Evolutionary conservation across 495 filamentous ascomycete species (phyloP), one percentile per base, ranked within the genome.

Genomic region (Podospora conica): DNA sequence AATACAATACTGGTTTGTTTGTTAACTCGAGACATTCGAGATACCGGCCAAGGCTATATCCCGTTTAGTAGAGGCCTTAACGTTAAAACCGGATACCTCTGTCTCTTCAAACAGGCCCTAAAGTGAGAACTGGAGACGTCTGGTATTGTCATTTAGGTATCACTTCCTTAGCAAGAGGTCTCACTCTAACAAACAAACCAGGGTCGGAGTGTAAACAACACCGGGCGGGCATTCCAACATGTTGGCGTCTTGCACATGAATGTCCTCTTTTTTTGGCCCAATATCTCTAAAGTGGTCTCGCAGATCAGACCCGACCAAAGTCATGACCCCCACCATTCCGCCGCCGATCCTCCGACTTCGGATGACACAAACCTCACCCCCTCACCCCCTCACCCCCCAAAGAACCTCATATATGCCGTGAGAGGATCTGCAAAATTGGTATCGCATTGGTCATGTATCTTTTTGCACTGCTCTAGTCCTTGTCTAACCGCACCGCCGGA

Each of bases 401-500:
- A 2, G n/a, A 48, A 4, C 40, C 40, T n/a, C 40, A 48, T n/a
- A 48, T 48, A 8, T n/a, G 40, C 40, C 40, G n/a, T 48, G 15
- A n/a, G 40, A n/a, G 25, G 40, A 48, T 48, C 40, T n/a, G 40
- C 40, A 48, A 48, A 48, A 48, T 8, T 9, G 40, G 40, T 48
- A 8, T n/a, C 40, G 18, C 18, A 48, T 48, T 54, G 61, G 11
- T 18, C 61, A 28, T 29, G 48, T 20, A 22, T 53, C 23, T 20
- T 10, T 18, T 21, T 40, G n/a, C 25, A 18, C 48, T 27, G 25
- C 22, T 63, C 64, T 87, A 90, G 61, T 88, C 81, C 76, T 89
- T 90, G 71, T 93, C 90, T 76, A 94, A 78, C 76, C 90, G 85
- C 60, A 95, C 86, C 5, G 91, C 91, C n/a, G 90, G 87, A 75